phyloP scores from a whole-genome alignment of 2,329 filamentous ascomycete species.

The Elsinoe perseae region DNA sequence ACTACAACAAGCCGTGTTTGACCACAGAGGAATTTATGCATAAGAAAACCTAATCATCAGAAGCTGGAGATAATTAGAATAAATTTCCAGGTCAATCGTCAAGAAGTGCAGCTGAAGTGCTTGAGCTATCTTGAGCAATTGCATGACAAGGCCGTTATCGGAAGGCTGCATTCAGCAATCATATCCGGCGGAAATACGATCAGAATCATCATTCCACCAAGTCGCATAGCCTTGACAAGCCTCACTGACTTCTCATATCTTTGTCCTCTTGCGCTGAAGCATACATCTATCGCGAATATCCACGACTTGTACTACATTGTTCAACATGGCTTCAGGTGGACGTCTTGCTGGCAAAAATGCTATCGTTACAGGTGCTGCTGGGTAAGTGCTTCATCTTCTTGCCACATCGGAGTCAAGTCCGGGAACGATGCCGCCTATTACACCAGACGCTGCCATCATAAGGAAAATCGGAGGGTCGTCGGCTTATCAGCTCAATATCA shows the following conservation, averaged over 20 bases:
- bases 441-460: too few species aligned
- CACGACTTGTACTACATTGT: neutral
- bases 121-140: neutral
- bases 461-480: too few species aligned
- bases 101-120: too few species aligned
- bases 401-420: neutral
- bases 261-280: too few species aligned
- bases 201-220: neutral
- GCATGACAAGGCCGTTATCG: neutral
- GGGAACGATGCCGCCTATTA: too few species aligned
- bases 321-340: constrained; percentile 22
- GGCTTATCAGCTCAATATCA: too few species aligned
- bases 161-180: neutral
- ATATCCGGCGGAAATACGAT: constrained; percentile 3
- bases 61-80: too few species aligned
- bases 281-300: neutral
- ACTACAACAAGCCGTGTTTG: neutral
- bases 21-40: too few species aligned
- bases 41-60: too few species aligned
- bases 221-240: neutral
- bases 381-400: constrained; percentile 48
- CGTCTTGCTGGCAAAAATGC: constrained; percentile 60
- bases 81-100: too few species aligned
- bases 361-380: constrained; percentile 76
- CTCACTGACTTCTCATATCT: neutral